These are phyloP conservation scores for Carpediemonas membranifera DNA, from an alignment of 78 protist genomes.

Conservation along the genomic window DNA sequence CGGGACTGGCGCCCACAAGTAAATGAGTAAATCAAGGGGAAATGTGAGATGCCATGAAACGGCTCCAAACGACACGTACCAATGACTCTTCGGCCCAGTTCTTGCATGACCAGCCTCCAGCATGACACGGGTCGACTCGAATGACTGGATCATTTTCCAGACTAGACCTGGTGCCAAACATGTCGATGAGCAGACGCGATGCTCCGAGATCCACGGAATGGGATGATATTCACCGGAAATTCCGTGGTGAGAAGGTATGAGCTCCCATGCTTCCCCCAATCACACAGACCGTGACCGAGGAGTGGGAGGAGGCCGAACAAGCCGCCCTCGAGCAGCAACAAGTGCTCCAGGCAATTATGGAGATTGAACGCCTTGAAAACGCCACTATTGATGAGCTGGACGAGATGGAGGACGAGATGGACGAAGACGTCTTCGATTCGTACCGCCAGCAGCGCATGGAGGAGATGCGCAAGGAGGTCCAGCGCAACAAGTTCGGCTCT, in stretches of 20 bases:
- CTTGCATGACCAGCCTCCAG: too few species aligned
- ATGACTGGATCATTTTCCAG: too few species aligned
- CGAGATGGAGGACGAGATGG: background rate
- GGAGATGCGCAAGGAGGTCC: background rate
- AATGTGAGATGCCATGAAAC: too few species aligned
- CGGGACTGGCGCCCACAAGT: conserved; percentile 19
- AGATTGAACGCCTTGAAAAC: background rate
- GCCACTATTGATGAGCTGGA: background rate
- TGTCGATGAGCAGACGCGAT: too few species aligned
- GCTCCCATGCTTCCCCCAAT: background rate
- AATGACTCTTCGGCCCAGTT: too few species aligned
- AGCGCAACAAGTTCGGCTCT: background rate
- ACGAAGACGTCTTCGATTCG: background rate
- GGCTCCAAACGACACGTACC: too few species aligned
- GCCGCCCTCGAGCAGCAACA: background rate
- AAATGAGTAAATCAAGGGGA: too few species aligned
- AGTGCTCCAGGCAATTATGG: background rate
- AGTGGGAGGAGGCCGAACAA: background rate
- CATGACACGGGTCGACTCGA: too few species aligned
- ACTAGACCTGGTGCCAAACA: too few species aligned
- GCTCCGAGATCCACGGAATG: too few species aligned
- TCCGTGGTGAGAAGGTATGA: too few species aligned
- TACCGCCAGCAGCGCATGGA: background rate
- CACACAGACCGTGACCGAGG: background rate
- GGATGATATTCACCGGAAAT: background rate